These are phyloP conservation scores for Pyracantha coccinea DNA, from an alignment of 331 rosid species.

Conservation along the genomic window DNA sequence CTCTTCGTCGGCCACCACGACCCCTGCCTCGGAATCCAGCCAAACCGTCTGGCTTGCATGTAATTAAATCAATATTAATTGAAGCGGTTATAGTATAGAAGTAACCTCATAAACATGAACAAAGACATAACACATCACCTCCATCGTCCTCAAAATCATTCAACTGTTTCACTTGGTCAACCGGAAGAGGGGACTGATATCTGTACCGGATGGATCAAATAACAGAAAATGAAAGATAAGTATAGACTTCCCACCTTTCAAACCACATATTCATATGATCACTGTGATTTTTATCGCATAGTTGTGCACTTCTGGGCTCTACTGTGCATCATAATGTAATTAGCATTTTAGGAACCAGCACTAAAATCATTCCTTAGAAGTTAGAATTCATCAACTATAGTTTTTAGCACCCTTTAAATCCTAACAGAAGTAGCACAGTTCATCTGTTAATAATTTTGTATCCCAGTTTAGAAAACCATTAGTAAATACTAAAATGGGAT, in stretches of 20 bases:
- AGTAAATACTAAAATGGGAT: background rate
- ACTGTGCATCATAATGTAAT: background rate
- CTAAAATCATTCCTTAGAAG: background rate
- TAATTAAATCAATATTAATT: constrained; percentile 8
- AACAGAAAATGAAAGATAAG: background rate
- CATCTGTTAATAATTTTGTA: too few species aligned
- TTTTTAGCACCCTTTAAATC: background rate
- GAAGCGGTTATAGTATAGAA: background rate
- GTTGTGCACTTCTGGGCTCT: background rate
- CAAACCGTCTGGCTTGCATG: constrained; percentile 46
- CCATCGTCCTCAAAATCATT: constrained; percentile 72
- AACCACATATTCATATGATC: background rate
- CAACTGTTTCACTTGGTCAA: constrained; percentile 76
- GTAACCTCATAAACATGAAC: background rate
- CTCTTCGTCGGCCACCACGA: constrained; percentile 51
- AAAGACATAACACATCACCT: constrained; percentile 36
- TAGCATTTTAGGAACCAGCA: background rate
- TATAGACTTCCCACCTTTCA: background rate
- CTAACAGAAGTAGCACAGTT: background rate
- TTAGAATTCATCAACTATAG: background rate
- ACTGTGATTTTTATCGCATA: background rate
- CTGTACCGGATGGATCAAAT: constrained; percentile 22
- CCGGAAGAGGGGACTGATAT: constrained; percentile 76
- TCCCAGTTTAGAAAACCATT: too few species aligned
- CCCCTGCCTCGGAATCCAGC: constrained; percentile 65